Conservation (phyloP, 139 green algal genomes). For the Dunaliella sp. region DNA sequence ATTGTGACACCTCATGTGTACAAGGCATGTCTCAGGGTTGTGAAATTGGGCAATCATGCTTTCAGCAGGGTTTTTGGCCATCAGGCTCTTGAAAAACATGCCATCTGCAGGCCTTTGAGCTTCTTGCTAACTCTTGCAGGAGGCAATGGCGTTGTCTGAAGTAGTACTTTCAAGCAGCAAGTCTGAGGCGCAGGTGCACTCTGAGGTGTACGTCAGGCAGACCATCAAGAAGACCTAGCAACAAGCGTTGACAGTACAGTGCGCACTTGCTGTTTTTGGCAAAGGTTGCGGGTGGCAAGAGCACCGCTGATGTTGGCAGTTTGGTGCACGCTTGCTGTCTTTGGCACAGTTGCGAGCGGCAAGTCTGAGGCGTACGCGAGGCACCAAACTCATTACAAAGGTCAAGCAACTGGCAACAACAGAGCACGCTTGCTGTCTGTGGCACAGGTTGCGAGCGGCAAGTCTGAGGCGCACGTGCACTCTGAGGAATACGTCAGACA, state of each 20-base stretch:
- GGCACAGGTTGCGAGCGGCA: neutral
- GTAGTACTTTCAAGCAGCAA: neutral
- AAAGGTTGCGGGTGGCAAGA: too few species aligned
- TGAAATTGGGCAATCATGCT: too few species aligned
- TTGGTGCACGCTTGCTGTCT: neutral
- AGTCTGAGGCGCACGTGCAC: neutral
- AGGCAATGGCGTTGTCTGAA: neutral
- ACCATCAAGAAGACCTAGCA: neutral
- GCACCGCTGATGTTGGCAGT: too few species aligned
- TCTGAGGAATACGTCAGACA: neutral
- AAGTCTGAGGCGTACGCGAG: neutral
- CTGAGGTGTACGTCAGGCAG: neutral
- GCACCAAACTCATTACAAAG: neutral
- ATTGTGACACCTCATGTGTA: too few species aligned
- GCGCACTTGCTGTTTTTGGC: too few species aligned
- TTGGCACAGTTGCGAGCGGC: neutral
- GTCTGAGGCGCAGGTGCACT: neutral
- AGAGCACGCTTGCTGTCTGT: neutral
- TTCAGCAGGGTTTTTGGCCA: too few species aligned
- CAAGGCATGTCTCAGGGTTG: too few species aligned
- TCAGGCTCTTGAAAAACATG: too few species aligned
- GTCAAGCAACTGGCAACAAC: constrained; percentile 3
- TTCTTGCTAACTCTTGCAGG: too few species aligned
- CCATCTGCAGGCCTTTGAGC: too few species aligned
- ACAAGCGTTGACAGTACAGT: too few species aligned